These are phyloP conservation scores for Cystofilobasidium capitatum DNA, from an alignment of 768 basidiomycete species.

Conservation along the genomic window DNA sequence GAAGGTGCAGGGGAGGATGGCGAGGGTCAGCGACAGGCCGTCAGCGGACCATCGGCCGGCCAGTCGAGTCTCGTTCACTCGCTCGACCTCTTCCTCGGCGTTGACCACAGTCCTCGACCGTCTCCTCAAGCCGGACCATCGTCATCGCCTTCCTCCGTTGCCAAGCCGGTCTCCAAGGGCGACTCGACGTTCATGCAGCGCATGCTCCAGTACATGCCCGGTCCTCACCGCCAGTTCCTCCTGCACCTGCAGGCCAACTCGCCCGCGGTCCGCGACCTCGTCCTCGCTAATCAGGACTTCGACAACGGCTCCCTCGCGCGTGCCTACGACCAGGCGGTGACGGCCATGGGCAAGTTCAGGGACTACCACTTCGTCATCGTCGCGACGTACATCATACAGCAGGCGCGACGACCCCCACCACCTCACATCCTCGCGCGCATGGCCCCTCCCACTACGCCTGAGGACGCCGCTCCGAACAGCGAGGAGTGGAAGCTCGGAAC, in stretches of 20 bases:
- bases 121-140: conserved; percentile 11
- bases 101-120: conserved; percentile 49
- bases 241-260: conserved; percentile 58
- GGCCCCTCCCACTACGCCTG: not conserved
- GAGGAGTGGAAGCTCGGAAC: conserved; percentile 16
- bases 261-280: conserved; percentile 56
- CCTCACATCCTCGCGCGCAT: conserved; percentile 25
- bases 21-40: conserved; percentile 23
- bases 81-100: conserved; percentile 61
- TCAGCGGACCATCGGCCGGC: conserved; percentile 85
- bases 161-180: conserved; percentile 19
- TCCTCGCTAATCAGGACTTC: conserved; percentile 36
- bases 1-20: conserved; percentile 51
- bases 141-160: conserved; percentile 9
- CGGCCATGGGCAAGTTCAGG: conserved; percentile 68
- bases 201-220: conserved; percentile 88
- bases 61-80: conserved; percentile 85
- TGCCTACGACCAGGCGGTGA: conserved; percentile 68
- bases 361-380: conserved; percentile 85
- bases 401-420: conserved; percentile 50
- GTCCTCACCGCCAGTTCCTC: conserved; percentile 65
- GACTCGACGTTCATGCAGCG: conserved; percentile 63
- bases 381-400: conserved; percentile 73
- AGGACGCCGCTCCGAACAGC: not conserved
- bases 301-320: conserved; percentile 30